Evolutionary conservation across 73 alveolate genomes (phyloP).

Genomic region (Tetrahymena borealis): DNA sequence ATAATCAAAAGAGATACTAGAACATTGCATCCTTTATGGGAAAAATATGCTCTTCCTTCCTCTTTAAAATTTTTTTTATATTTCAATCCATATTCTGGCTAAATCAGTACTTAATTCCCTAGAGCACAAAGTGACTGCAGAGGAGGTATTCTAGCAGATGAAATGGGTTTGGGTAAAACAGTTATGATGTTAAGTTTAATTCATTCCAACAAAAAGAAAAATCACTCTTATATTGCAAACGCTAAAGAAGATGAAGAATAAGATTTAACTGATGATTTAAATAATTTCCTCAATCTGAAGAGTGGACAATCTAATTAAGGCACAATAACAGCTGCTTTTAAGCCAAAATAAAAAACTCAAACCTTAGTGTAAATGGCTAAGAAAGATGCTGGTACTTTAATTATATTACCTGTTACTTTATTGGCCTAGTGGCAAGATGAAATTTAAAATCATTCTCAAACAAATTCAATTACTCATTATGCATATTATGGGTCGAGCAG

Average conservation of each 20-base stretch:
- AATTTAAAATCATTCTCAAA: constrained; percentile 26
- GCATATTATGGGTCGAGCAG: constrained; percentile 13
- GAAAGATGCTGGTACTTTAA: constrained; percentile 51
- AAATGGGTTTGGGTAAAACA: constrained; percentile 76
- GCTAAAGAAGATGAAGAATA: background rate
- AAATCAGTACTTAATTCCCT: constrained; percentile 26
- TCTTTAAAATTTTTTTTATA: constrained; percentile 20
- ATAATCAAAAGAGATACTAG: background rate
- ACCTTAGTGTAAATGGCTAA: background rate
- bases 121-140: constrained; percentile 25
- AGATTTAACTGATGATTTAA: background rate
- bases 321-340: constrained; percentile 13
- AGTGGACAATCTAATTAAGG: background rate
- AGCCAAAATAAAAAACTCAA: background rate
- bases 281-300: background rate
- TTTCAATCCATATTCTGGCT: constrained; percentile 52
- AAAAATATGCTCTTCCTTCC: constrained; percentile 15
- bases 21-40: constrained; percentile 47
- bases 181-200: constrained; percentile 52
- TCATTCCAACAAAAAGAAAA: constrained; percentile 15
- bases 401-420: constrained; percentile 40
- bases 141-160: constrained; percentile 74
- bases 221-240: background rate
- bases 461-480: background rate
- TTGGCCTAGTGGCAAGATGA: constrained; percentile 46